Base-by-base conservation (phyloP, 768 basidiomycete genomes). In the Gloeostereum incarnatum region DNA sequence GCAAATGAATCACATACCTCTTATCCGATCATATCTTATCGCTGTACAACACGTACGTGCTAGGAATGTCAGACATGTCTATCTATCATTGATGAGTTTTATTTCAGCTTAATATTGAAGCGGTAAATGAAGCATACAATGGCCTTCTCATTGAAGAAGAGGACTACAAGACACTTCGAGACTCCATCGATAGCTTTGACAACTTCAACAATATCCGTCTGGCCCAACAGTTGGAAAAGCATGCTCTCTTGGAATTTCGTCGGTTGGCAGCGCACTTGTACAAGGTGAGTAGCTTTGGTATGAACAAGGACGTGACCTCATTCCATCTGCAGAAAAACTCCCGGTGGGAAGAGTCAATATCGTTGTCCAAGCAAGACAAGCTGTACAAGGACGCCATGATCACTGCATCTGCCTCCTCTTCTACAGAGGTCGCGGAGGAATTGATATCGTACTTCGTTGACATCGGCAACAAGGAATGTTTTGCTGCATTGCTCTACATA, bases 131-230 rank as follows among this genome's bases (percentile, higher is more conserved):
- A 48, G 93, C 94, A 6, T 97, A 96, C 66, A 97, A 98, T 51
- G 87, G 91, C 52, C 68, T 99, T n/a, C 71, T 98, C 30, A 98
- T 99, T 43, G 96, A 99, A 58, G 96, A 99, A 58, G 96, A 99
- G 61, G 94, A 99, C 56, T 90, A 93, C 69, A 91, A 94, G 60
- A 97, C 94, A 0, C 75, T 99, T 6, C 86, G 94, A 6, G 96
- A 96, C 58, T 93, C 90, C 7, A 93, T 98, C 37, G 94, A 98
- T 62, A 92, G 92, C 57, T 93, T 96, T 54, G 92, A 97, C 62
- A 97, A 96, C 62, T 99, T 96, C 66, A 88, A 98, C 61, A 90
- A 87, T 49, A 78, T 90, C 43, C 71, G 65, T 21, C 78, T 99
- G 22, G 93, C 94, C 1, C 74, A 75, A 50, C 76, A 86, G 35